A percentile compares a stretch with the other conserved stretches of the same genome.
Conservation (phyloP, 202 grass and related monocot genomes). For the Panicum virgatum region DNA sequence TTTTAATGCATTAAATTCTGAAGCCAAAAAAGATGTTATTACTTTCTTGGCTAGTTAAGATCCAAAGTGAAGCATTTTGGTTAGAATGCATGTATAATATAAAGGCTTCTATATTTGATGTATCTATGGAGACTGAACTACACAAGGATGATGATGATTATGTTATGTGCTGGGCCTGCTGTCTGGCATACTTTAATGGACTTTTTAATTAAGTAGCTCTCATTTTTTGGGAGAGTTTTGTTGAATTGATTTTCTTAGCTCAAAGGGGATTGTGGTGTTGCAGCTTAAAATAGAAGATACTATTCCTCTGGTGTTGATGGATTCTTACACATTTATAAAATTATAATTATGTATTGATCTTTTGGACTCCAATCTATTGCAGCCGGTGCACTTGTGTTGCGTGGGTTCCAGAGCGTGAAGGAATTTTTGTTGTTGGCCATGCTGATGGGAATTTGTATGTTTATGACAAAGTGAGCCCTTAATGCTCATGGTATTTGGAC, state of each 20-base stretch:
- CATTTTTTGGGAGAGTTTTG: not conserved
- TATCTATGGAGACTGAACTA: not conserved
- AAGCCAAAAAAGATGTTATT: slow-evolving; percentile 7
- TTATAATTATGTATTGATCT: slow-evolving; percentile 33
- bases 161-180: not conserved
- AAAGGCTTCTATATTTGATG: not conserved
- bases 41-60: slow-evolving; percentile 30
- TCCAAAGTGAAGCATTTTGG: slow-evolving; percentile 31
- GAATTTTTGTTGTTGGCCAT: slow-evolving; percentile 92
- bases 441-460: slow-evolving; percentile 90
- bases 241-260: not conserved
- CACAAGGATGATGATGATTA: not conserved
- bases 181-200: not conserved
- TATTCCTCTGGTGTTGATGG: slow-evolving; percentile 2
- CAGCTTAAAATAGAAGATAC: slow-evolving; percentile 6
- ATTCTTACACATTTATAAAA: slow-evolving; percentile 16
- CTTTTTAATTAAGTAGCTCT: not conserved
- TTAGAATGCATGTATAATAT: slow-evolving; percentile 1
- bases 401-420: slow-evolving; percentile 80
- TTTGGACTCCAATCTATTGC: slow-evolving; percentile 38
- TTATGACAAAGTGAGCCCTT: slow-evolving; percentile 85
- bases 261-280: not conserved
- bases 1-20: no score
- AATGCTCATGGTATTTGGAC: slow-evolving; percentile 29
- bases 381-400: slow-evolving; percentile 85